A percentile compares a stretch with the other conserved stretches of the same genome.
Conservation (phyloP, 2,329 filamentous ascomycete genomes). For the Fusarium sp. region DNA sequence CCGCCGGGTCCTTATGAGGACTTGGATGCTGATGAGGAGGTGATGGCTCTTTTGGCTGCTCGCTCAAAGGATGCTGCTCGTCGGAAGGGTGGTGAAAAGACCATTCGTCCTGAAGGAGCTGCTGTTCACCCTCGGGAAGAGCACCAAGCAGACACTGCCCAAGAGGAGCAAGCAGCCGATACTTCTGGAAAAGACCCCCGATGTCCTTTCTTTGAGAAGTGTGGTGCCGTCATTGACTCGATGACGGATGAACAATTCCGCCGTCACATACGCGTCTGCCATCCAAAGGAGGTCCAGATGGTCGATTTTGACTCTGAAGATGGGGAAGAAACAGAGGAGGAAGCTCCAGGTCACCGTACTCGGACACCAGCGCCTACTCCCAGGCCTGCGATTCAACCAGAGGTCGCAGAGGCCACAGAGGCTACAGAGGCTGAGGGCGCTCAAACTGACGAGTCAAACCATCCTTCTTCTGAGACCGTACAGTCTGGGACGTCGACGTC, state of each 20-base stretch:
- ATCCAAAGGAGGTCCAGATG: slow-evolving; percentile 10
- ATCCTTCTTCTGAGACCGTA: background rate
- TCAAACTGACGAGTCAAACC: background rate
- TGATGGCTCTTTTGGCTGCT: background rate
- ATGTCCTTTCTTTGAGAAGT: slow-evolving; percentile 29
- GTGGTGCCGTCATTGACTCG: slow-evolving; percentile 6
- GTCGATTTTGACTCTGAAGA: background rate
- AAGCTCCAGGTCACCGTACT: background rate
- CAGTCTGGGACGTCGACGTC: background rate
- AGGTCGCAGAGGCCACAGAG: no score
- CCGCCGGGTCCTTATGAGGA: background rate
- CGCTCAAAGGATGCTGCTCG: background rate
- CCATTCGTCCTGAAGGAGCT: background rate
- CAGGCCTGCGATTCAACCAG: background rate
- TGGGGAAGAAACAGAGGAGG: background rate
- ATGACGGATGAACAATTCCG: slow-evolving; percentile 25
- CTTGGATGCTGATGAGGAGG: background rate
- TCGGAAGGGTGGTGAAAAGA: background rate
- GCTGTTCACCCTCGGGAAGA: background rate
- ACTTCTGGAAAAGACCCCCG: background rate
- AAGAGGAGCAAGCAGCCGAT: background rate
- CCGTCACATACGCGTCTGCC: slow-evolving; percentile 2
- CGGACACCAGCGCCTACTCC: background rate
- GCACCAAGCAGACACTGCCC: background rate
- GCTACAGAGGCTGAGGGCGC: background rate